Base-by-base conservation (phyloP, 2,329 filamentous ascomycete genomes). In the Aureobasidium sp. region DNA sequence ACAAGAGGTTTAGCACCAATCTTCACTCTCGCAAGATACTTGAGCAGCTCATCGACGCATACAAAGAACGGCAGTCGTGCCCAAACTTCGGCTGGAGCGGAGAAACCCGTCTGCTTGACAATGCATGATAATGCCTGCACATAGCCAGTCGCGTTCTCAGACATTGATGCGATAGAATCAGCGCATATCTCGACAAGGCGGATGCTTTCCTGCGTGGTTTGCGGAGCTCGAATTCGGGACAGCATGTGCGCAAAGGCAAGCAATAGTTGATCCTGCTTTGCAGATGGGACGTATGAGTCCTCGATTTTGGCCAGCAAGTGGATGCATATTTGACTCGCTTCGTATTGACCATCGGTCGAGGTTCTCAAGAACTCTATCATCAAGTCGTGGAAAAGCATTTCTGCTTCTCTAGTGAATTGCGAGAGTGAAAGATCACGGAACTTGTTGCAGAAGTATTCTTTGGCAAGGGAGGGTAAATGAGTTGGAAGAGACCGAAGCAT, bases 391-490 rank as follows among this genome's bases (percentile, higher is more conserved):
- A 48, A 20, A 2, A 58, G 32, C 13, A 1, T 1, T 27, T 58
- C 55, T 8, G 41, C 26, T 15, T 20, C 15, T 34, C 17, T 50
- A 17, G 29, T 37, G 29, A 56, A 34, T 15, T 34, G 41, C 1
- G 60, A 46, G 9, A 51, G 34, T 4, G 50, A 32, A 13, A 62
- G 20, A 17, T n/a, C 42, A 32, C 26, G 13, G n/a, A 53, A 62
- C 71, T 94, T 95, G 56, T 82, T 77, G 68, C 87, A 90, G 34
- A 93, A 74, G 69, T 91, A 87, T 7, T 88, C 71, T 42, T 91
- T 73, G 65, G 75, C 76, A 63, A 65, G 72, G 64, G 63, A 65
- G 39, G 69, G 72, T 71, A 74, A 75, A 74, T 75, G 65, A 83
- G 77, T 9, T 70, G 70, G 57, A 81, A 83, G 79, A 41, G 73